phyloP scores from a whole-genome alignment of 441 rosid species.

The Hura crepitans region DNA sequence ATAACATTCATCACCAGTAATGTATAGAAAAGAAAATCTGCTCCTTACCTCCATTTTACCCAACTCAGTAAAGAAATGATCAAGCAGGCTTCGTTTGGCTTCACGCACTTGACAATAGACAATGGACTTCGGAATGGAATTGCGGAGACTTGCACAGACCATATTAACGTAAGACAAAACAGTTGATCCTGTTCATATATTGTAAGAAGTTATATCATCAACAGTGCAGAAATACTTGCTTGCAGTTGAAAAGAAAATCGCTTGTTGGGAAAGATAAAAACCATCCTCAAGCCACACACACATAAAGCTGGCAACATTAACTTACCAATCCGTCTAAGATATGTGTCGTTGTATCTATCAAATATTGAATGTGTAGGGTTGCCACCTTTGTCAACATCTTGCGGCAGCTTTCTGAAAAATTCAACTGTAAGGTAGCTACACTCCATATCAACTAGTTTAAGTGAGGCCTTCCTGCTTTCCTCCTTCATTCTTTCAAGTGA shows the following conservation, averaged over 20 bases:
- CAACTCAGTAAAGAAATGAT: conserved; percentile 81
- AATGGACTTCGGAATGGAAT: conserved; percentile 86
- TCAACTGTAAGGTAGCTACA: conserved; percentile 88
- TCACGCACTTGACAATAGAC: conserved; percentile 96
- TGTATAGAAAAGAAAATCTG: background rate
- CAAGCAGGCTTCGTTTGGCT: conserved; percentile 82
- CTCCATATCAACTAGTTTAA: conserved; percentile 92
- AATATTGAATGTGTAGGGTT: conserved; percentile 90
- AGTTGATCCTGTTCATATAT: conserved; percentile 56
- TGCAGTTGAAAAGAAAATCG: background rate
- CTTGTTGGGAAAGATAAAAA: background rate
- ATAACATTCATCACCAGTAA: background rate
- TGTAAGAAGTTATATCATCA: background rate
- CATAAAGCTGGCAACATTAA: background rate
- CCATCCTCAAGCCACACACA: background rate
- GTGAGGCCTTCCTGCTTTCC: conserved; percentile 80
- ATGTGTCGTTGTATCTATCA: conserved; percentile 82
- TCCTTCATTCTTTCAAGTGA: conserved; percentile 90
- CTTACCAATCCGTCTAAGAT: conserved; percentile 90
- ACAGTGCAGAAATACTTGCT: background rate
- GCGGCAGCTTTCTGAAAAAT: conserved; percentile 95
- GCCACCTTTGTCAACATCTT: conserved; percentile 95
- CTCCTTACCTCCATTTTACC: conserved; percentile 81
- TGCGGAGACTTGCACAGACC: conserved; percentile 79
- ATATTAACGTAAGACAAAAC: conserved; percentile 84